A percentile compares a stretch with the other conserved stretches of the same genome.
Conservation (phyloP, 1,284 basidiomycete species). For the Ganoderma lucidum region DNA sequence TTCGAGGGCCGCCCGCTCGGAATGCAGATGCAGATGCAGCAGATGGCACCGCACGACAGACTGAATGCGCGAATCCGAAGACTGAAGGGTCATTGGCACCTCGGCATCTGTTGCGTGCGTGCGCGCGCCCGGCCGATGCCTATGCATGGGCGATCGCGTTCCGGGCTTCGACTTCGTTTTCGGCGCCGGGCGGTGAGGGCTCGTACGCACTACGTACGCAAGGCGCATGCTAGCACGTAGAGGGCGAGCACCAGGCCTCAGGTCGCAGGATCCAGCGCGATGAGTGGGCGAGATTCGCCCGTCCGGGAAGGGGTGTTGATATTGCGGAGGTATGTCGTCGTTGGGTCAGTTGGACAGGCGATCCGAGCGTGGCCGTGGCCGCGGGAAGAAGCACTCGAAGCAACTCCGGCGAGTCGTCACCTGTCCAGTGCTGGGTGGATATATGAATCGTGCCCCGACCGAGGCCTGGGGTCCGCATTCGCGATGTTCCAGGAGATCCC, state of each 20-base stretch:
- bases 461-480: not conserved
- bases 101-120: not conserved
- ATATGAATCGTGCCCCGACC: not conserved
- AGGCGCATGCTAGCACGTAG: not conserved
- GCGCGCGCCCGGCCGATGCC: constrained; percentile 10
- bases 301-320: constrained; percentile 8
- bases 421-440: not conserved
- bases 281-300: constrained; percentile 6
- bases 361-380: constrained; percentile 11
- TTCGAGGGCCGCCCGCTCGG: constrained; percentile 12
- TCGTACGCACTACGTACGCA: not conserved
- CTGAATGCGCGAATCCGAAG: constrained; percentile 8
- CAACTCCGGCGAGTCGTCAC: not conserved
- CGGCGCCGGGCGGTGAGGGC: not conserved
- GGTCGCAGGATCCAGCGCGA: not conserved
- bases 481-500: not conserved
- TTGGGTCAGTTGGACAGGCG: constrained; percentile 18
- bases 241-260: not conserved
- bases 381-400: not conserved
- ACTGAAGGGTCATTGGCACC: not conserved
- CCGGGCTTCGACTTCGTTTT: not conserved
- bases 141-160: not conserved
- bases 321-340: constrained; percentile 6
- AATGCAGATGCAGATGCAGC: constrained; percentile 8
- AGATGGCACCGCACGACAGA: constrained; percentile 8